Evolutionary conservation across 1,284 basidiomycete species (phyloP).

Genomic region (Trichosporon sp.): DNA sequence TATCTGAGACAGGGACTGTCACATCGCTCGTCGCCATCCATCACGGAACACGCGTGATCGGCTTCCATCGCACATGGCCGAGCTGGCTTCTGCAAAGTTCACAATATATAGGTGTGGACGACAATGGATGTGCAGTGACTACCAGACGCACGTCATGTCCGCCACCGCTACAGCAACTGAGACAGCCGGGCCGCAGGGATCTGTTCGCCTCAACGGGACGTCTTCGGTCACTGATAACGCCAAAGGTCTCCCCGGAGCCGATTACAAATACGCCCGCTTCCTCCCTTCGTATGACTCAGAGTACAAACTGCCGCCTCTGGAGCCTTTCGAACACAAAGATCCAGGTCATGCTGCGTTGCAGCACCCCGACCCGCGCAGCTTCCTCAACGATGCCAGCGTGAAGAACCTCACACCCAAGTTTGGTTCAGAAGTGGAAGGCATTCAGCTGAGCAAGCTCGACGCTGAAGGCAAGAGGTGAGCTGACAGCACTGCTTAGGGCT

Average conservation of each 20-base stretch:
- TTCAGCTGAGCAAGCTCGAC: conserved; percentile 63
- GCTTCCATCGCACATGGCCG: not conserved
- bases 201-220: not conserved
- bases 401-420: conserved; percentile 61
- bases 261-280: conserved; percentile 9
- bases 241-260: conserved; percentile 7
- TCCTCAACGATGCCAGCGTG: conserved; percentile 56
- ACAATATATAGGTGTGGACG: not conserved
- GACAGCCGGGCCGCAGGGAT: not conserved
- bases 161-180: not conserved
- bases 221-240: not conserved
- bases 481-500: no score
- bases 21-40: no score
- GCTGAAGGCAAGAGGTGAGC: not conserved
- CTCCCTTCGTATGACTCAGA: conserved; percentile 1
- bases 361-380: conserved; percentile 60
- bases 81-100: not conserved
- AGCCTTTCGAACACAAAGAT: conserved; percentile 66
- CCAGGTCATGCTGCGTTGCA: conserved; percentile 62
- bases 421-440: conserved; percentile 67
- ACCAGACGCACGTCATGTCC: not conserved
- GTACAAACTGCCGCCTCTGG: conserved; percentile 52
- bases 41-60: no score
- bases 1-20: no score
- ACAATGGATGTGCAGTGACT: not conserved